Evolutionary conservation across 1,139 yeast genomes (phyloP), one percentile per base, ranked within the genome.

Genomic region (Pichia sp.): DNA sequence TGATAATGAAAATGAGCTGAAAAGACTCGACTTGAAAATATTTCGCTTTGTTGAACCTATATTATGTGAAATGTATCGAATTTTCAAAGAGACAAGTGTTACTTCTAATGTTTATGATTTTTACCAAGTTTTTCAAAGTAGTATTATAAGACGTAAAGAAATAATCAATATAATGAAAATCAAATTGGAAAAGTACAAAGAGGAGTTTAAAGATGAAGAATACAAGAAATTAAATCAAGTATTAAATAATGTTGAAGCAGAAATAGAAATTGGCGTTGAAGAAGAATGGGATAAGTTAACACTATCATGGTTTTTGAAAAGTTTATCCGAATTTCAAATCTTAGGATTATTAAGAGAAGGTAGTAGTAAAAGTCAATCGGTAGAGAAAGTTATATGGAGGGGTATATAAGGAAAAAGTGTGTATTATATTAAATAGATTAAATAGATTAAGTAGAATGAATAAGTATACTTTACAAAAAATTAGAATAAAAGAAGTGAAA

Each of bases 11-110:
- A 14, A 35, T 15, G 38, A 32, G 22, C 18, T 14, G 15, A 39
- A 36, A 22, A 33, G 28, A 14, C 19, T 36, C 3, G 54, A 55
- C 22, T 22, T 47, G 10, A 43, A 50, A 35, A 35, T 58, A 19
- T 54, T 48, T 39, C 49, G 51, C 33, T 26, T 51, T 7, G 44
- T 69, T 43, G 74, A 68, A 45, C 93, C 80, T 33, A 68, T 72
- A 2, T 58, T 81, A 11, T 68, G 77, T 28, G 74, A 73, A 34
- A 59, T 87, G 41, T 88, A 78, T 61, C 72, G 76, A 35, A 69
- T 87, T 18, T 82, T 82, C 59, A 75, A 91, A 47, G 96, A 88
- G 55, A 91, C 96, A 0, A 85, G 87, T 22, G 69, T 80, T 3
- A 66, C 71, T 21, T 72, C 87, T 49, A 88, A 87, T 56, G 73